A percentile compares a stretch with the other conserved stretches of the same genome.
These are phyloP conservation scores for Aspergillus sp. DNA, from an alignment of 2,329 filamentous ascomycete species.

Conservation along the genomic window DNA sequence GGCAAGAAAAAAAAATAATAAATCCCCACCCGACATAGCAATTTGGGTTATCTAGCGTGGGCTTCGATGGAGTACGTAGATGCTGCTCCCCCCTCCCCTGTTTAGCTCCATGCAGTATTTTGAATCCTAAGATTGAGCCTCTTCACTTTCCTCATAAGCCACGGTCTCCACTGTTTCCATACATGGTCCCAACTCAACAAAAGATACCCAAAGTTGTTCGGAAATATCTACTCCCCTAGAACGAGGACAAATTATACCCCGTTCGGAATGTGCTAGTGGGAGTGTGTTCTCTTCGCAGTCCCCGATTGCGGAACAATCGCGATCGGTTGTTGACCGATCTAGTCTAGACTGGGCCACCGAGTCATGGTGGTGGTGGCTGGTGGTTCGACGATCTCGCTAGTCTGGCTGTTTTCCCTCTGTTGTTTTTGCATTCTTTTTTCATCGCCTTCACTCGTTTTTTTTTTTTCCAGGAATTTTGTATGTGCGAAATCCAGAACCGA, in stretches of 20 bases:
- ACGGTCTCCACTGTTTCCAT: too few relatives aligned
- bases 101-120: neutral
- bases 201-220: too few relatives aligned
- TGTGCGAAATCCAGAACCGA: neutral
- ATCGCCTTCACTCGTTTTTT: too few relatives aligned
- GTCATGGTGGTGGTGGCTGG: neutral
- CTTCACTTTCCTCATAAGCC: neutral
- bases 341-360: neutral
- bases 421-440: neutral
- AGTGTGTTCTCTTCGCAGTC: too few relatives aligned
- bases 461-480: neutral
- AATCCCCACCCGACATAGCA: neutral
- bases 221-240: too few relatives aligned
- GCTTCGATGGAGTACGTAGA: neutral
- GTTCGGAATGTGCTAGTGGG: too few relatives aligned
- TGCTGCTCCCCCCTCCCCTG: neutral
- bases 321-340: neutral
- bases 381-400: too few relatives aligned
- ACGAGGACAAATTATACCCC: too few relatives aligned
- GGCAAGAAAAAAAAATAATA: neutral
- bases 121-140: neutral
- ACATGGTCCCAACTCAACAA: too few relatives aligned
- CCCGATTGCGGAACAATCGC: neutral
- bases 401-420: too few relatives aligned
- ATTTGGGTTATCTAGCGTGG: neutral